Conservation (phyloP, 2,329 filamentous ascomycete species). For the Fusarium tuaranense region DNA sequence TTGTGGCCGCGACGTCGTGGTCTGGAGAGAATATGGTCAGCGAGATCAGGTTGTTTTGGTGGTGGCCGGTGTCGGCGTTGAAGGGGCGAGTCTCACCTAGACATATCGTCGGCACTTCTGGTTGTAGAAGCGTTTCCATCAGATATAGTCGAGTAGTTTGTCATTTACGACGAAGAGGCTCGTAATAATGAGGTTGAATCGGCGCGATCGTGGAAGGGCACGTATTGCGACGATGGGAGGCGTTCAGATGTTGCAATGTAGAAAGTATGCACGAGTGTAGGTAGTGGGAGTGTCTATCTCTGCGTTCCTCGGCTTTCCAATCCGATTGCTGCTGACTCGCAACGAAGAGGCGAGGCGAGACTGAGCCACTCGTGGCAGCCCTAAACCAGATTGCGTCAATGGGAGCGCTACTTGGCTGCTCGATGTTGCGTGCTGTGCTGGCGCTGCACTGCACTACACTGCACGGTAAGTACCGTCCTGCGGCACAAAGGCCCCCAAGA, state of each 20-base stretch:
- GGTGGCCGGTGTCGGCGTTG: constrained; percentile 19
- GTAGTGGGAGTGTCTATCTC: constrained; percentile 29
- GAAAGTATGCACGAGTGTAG: constrained; percentile 19
- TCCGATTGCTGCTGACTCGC: constrained; percentile 39
- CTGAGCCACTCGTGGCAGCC: constrained; percentile 18
- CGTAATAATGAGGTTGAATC: constrained; percentile 5
- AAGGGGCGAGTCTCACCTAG: constrained; percentile 53
- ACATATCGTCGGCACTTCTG: constrained; percentile 59
- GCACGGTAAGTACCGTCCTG: constrained; percentile 30
- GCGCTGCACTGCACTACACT: not conserved
- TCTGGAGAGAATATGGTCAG: constrained; percentile 50
- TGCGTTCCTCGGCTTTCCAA: constrained; percentile 31
- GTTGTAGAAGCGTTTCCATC: constrained; percentile 59
- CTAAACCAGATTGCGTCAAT: constrained; percentile 42
- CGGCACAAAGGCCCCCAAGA: constrained; percentile 39
- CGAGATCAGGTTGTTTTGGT: not conserved
- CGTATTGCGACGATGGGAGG: constrained; percentile 1
- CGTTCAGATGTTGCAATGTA: not conserved
- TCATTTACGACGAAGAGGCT: constrained; percentile 55
- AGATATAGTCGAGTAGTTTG: constrained; percentile 65
- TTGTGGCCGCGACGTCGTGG: constrained; percentile 74
- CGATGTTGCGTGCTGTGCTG: not conserved
- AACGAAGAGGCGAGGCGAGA: constrained; percentile 22
- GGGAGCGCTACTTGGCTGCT: constrained; percentile 19
- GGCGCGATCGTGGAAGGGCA: constrained; percentile 16